phyloP scores from a whole-genome alignment of 306 rosid genomes.

The Vigna reflexopilosa region DNA sequence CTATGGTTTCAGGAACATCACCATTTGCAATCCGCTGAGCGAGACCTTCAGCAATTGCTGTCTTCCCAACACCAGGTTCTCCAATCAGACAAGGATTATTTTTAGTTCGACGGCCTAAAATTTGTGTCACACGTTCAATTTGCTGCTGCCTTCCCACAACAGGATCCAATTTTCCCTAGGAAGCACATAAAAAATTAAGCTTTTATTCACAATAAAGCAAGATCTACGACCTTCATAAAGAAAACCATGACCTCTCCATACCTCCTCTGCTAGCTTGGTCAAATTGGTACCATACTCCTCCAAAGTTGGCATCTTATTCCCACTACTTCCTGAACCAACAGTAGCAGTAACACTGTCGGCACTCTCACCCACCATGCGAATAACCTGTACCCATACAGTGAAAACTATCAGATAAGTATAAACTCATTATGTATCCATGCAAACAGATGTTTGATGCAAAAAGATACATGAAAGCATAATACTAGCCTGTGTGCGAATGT shows the following conservation, averaged over 20 bases:
- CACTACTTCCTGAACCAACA: slow-evolving; percentile 87
- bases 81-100: slow-evolving; percentile 98
- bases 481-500: slow-evolving; percentile 94
- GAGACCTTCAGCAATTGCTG: slow-evolving; percentile 99
- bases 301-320: slow-evolving; percentile 95
- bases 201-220: slow-evolving; percentile 10
- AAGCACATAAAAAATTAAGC: slow-evolving; percentile 30
- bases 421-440: background rate
- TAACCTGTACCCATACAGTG: slow-evolving; percentile 66
- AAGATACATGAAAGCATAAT: background rate
- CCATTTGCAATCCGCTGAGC: slow-evolving; percentile 94
- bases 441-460: background rate
- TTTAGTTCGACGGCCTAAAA: slow-evolving; percentile 93
- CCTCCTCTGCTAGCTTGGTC: slow-evolving; percentile 99
- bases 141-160: slow-evolving; percentile 97
- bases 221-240: slow-evolving; percentile 28
- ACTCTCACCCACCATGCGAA: slow-evolving; percentile 99
- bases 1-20: slow-evolving; percentile 99
- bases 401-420: slow-evolving; percentile 13
- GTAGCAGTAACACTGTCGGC: slow-evolving; percentile 90
- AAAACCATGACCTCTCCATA: slow-evolving; percentile 29
- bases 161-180: slow-evolving; percentile 95
- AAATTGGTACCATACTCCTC: slow-evolving; percentile 97
- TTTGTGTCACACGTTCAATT: slow-evolving; percentile 96
- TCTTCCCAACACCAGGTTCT: slow-evolving; percentile 99